Evolutionary conservation across 2,329 filamentous ascomycete genomes (phyloP), one percentile per base, ranked within the genome.

Genomic region (Boeremia exigua): DNA sequence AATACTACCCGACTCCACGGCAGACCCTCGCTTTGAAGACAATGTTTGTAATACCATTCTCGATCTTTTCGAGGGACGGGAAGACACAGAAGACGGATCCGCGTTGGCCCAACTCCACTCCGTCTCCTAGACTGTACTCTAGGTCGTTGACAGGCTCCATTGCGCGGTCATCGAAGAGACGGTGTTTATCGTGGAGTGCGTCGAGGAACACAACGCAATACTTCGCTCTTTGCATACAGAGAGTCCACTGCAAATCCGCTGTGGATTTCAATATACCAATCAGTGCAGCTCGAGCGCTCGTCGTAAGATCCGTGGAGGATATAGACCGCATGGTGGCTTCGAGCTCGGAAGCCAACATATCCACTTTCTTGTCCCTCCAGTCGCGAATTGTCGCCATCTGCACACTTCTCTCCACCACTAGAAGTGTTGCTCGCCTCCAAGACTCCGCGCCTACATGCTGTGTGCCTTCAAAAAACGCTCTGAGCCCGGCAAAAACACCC

Each of bases 71-170:
- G 5, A 75, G 38, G 17, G 66, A 67, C 1, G 72, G 72, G 34
- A 73, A 75, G 1, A 74, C 66, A 44, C 72, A 75, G 51, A 74
- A 74, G 1, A 49, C 28, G 23, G 74, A 65, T 7, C 15, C 53
- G 11, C 56, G 62, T 9, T 68, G 56, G 5, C 57, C 30, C 15
- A 56, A 48, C 39, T 66, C 59, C 3, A 51, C 49, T 7, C 65
- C 65, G 5, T 74, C 71, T 27, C 72, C 72, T 34, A 62, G 43
- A 7, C 40, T 43, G 11, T 54, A 47, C 33, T 69, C 65, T 2
- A 67, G 10, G 39, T 72, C 63, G 23, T 74, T 71, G 11, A 75
- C 60, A 11, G 65, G 53, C 37, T 75, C 71, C 72, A 75, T 75
- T 14, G 55, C 63, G 10, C 28, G 36, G 6, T 60, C 46, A 25